phyloP scores from a whole-genome alignment of 225 moss, liverwort and hornwort species.

The Climacium dendroides region DNA sequence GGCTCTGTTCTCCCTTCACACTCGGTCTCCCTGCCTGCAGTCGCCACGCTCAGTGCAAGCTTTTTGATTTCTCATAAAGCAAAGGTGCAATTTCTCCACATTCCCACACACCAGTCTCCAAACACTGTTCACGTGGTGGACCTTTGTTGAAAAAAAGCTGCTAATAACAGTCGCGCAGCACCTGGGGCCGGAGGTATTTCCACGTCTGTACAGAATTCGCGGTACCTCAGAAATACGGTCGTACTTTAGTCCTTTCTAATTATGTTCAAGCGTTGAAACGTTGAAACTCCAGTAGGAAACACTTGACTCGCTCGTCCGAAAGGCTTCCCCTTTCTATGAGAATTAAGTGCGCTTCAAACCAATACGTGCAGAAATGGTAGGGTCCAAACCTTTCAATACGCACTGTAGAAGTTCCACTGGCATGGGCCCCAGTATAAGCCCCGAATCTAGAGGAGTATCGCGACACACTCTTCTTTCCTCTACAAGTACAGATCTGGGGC shows the following conservation, averaged over 20 bases:
- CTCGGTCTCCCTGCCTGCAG: not conserved
- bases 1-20: not conserved
- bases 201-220: not conserved
- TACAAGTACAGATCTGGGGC: constrained; percentile 1
- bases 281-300: not conserved
- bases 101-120: not conserved
- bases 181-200: not conserved
- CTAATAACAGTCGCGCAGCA: not conserved
- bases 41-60: not conserved
- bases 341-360: not conserved
- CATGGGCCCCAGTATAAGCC: not conserved
- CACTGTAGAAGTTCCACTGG: not conserved
- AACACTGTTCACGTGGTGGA: not conserved
- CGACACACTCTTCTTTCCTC: not conserved
- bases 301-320: not conserved
- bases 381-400: not conserved
- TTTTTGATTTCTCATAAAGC: not conserved
- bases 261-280: not conserved
- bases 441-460: not conserved
- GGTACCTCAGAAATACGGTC: not conserved
- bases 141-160: not conserved
- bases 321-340: not conserved
- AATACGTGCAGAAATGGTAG: not conserved
- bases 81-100: not conserved
- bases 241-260: not conserved